These are phyloP conservation scores for Fomes fomentarius DNA, from an alignment of 1,284 basidiomycete species.

Conservation along the genomic window DNA sequence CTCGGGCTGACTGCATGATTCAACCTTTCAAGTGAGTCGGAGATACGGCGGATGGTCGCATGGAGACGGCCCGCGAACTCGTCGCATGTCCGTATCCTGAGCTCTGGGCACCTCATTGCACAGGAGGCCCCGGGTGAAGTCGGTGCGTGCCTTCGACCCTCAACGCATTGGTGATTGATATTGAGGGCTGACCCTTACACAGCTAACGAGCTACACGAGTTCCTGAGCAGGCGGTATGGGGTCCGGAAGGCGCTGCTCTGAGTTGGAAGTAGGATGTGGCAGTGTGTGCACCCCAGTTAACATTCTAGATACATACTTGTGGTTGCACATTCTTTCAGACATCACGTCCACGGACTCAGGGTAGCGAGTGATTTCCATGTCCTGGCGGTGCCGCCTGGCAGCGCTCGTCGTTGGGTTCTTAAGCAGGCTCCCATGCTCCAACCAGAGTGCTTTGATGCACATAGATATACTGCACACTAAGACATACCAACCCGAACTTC, in stretches of 20 bases:
- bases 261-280: background rate
- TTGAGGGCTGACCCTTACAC: background rate
- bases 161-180: no score
- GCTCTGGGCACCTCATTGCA: slow-evolving; percentile 56
- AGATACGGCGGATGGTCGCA: slow-evolving; percentile 47
- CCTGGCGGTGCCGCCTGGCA: no score
- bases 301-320: no score
- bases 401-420: no score
- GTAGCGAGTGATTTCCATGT: no score
- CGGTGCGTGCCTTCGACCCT: slow-evolving; percentile 21
- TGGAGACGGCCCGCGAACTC: slow-evolving; percentile 65
- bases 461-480: no score
- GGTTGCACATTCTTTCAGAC: no score
- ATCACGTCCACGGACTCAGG: no score
- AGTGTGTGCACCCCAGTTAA: no score
- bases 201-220: slow-evolving; percentile 29
- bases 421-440: no score
- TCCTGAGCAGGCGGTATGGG: slow-evolving; percentile 16
- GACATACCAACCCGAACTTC: no score
- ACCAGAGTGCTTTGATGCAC: no score
- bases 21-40: slow-evolving; percentile 36
- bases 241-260: slow-evolving; percentile 10
- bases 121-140: slow-evolving; percentile 32
- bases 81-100: slow-evolving; percentile 57
- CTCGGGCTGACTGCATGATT: background rate